Percentiles rank a stretch among this genome's conserved stretches.
Evolutionary conservation across 768 basidiomycete genomes (phyloP).

Genomic region (Lentinula sp.): DNA sequence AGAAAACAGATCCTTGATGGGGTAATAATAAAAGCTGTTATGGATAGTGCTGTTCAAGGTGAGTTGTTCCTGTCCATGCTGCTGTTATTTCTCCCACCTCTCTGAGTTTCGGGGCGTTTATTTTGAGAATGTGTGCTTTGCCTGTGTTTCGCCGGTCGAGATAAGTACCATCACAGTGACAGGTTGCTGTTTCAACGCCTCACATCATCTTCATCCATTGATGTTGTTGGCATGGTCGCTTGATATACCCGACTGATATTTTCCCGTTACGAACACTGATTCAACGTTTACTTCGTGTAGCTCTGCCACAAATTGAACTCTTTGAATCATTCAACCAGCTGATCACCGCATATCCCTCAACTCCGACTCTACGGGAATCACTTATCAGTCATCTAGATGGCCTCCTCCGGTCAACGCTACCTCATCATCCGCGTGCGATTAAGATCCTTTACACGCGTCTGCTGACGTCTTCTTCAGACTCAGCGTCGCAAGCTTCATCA

Average conservation of each 20-base stretch:
- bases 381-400: constrained; percentile 35
- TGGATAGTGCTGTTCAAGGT: constrained; percentile 73
- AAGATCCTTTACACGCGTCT: constrained; percentile 27
- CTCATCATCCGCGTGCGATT: constrained; percentile 28
- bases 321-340: constrained; percentile 32
- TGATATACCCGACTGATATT: neutral
- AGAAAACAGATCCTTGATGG: constrained; percentile 69
- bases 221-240: neutral
- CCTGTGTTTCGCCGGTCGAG: neutral
- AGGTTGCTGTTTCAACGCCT: neutral
- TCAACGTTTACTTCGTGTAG: constrained; percentile 17
- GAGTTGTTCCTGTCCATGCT: constrained; percentile 11
- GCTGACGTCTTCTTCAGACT: constrained; percentile 11
- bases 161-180: neutral
- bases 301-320: constrained; percentile 34
- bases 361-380: constrained; percentile 24
- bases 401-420: constrained; percentile 23
- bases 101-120: neutral
- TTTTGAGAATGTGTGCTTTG: neutral
- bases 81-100: neutral
- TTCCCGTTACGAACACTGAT: constrained; percentile 2
- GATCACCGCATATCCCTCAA: constrained; percentile 31
- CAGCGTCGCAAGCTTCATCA: neutral
- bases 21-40: constrained; percentile 74
- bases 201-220: neutral